phyloP scores from a whole-genome alignment of 176 grass and related monocot species.

The Eleusine indica region DNA sequence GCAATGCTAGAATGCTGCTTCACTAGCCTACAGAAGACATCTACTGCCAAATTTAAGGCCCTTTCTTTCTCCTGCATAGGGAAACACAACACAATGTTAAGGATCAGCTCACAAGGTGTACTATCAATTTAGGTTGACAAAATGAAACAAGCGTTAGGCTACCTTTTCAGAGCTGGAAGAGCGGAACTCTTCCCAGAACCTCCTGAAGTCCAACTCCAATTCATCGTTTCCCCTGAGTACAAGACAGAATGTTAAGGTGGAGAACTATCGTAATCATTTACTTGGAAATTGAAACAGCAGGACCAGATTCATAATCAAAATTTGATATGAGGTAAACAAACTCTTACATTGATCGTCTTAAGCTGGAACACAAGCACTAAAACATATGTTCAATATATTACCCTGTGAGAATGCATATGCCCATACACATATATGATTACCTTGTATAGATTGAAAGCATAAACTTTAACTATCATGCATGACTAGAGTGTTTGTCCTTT shows the following conservation, averaged over 20 bases:
- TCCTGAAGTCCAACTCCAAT: constrained; percentile 90
- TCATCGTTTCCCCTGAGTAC: constrained; percentile 82
- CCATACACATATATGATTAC: constrained; percentile 18
- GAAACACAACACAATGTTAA: constrained; percentile 42
- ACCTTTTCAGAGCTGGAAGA: constrained; percentile 99
- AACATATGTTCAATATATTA: constrained; percentile 24
- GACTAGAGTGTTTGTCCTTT: constrained; percentile 15
- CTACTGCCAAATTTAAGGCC: constrained; percentile 94
- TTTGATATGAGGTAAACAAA: constrained; percentile 19
- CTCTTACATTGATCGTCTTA: constrained; percentile 30
- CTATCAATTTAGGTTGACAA: constrained; percentile 32
- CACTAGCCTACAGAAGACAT: constrained; percentile 98
- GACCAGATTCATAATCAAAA: constrained; percentile 22
- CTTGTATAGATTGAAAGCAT: constrained; percentile 26
- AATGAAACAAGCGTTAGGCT: background rate
- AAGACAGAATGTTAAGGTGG: constrained; percentile 35
- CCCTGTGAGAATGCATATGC: constrained; percentile 19
- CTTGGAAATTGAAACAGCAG: constrained; percentile 11
- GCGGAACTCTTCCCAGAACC: constrained; percentile 98
- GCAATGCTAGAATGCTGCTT: constrained; percentile 93
- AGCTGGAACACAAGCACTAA: constrained; percentile 19
- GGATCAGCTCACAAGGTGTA: constrained; percentile 16
- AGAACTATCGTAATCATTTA: constrained; percentile 16
- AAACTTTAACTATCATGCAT: constrained; percentile 1
- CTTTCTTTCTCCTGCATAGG: constrained; percentile 95